Evolutionary conservation across 441 rosid species (phyloP), one percentile per base, ranked within the genome.

Genomic region (Erodium trifolium): DNA sequence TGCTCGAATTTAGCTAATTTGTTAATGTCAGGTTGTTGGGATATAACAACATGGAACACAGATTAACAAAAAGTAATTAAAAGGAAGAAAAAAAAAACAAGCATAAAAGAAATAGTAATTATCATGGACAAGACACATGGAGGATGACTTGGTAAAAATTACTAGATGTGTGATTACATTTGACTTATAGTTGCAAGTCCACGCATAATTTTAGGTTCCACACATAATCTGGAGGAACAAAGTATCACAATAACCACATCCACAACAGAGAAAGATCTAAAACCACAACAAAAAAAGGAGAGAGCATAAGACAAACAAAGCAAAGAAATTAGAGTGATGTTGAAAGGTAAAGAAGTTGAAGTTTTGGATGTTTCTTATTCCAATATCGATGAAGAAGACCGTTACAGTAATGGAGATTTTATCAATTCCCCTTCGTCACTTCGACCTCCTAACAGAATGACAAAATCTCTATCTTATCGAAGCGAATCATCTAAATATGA

Each of bases 401-500:
- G 34, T 2, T 12, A 49, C 17, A 49, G 13, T 2, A 49, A 13
- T 6, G 57, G 14, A 13, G 60, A 53, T 53, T 5, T 1, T 53
- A 53, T 53, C 19, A n/a, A 5, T 53, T 53, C 19, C 9, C 41
- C 9, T 53, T 4, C 6, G 19, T 53, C 60, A 5, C 19, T 53
- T 53, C 60, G 60, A 3, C 60, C 60, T n/a, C 60, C 60, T 5
- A 53, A 4, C 6, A 53, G 8, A 0, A 53, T 53, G 60, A 53
- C 7, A n/a, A 14, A 5, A 53, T 53, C 60, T 53, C 19, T 53
- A 16, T 53, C 60, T 53, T 53, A 53, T 53, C 18, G 60, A 53
- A 53, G n/a, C 19, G 60, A 53, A 53, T 53, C 60, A n/a, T 53
- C 60, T 16, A 53, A 53, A 53, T 53, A 53, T 23, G 60, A 53